Base-by-base conservation (phyloP, 1,284 basidiomycete genomes). In the Agroathelia rolfsii region DNA sequence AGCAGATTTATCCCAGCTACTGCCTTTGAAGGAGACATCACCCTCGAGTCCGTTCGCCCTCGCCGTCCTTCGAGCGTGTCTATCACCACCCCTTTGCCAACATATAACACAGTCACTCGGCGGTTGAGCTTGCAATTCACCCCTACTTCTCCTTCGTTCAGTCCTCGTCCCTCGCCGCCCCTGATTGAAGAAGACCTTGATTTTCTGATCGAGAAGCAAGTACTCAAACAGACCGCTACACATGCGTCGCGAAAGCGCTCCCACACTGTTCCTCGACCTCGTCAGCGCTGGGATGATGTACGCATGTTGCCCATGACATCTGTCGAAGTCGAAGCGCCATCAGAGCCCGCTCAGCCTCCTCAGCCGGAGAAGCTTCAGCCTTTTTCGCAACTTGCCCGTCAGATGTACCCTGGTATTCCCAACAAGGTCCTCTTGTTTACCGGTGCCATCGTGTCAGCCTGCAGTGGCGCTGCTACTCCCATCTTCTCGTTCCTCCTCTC, bases 401-500 rank as follows among this genome's bases (percentile, higher is more conserved):
- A 62, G 4, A 68, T 83, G 42, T 82, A 77, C 51, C 80, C 80
- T 0, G 77, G 76, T 0, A 60, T 95, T 11, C 88, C 90, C 0
- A 57, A 69, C 50, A 95, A 94, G 49, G 61, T 64, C 2, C 38
- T 85, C 14, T 52, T 95, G 35, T 40, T 76, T 41, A 24, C 84
- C 29, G 92, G 89, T 4, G 57, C 93, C 11, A 1, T 76, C 36
- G 51, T 72, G 20, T 77, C 76, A 35, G 43, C 90, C 20, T 53
- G 71, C 20, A 81, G 77, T 39, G 93, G 93, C 15, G 69, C 81
- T 0, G 76, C 85, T 61, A 94, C 88, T 0, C 94, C 94, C 0
- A 46, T 94, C 27, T 98, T 97, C 65, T 93, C 93, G 0, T 89
- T 71, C 61, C 69, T 90, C 42, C 76, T 97, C 40, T 84, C 89